Evolutionary conservation across 2,329 filamentous ascomycete species (phyloP).

Genomic region (Arthroderma sp.): DNA sequence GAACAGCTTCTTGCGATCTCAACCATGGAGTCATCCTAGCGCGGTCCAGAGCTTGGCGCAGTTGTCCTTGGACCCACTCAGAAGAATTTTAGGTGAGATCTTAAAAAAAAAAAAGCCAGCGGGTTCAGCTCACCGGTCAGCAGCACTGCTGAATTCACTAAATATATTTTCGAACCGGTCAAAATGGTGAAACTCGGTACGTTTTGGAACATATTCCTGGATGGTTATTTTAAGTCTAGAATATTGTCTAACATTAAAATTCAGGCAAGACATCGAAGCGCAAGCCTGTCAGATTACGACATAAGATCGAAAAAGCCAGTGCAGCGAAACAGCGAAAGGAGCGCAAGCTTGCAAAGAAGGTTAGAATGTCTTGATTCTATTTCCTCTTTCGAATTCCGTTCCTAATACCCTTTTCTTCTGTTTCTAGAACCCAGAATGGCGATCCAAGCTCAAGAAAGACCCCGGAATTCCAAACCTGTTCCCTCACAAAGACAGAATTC

Average conservation of each 20-base stretch:
- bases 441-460: constrained; percentile 89
- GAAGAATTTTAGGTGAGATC: too few species aligned
- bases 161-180: neutral
- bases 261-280: constrained; percentile 92
- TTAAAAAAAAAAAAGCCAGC: too few species aligned
- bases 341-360: constrained; percentile 77
- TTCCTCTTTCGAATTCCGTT: neutral
- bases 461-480: constrained; percentile 95
- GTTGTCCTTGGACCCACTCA: too few species aligned
- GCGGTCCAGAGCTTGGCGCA: too few species aligned
- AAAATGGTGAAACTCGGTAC: constrained; percentile 32
- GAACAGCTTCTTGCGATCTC: too few species aligned
- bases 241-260: neutral
- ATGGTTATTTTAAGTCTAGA: neutral
- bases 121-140: too few species aligned
- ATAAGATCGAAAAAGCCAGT: constrained; percentile 92
- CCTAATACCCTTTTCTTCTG: neutral
- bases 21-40: too few species aligned
- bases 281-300: constrained; percentile 70
- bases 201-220: neutral
- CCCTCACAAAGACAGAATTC: constrained; percentile 90
- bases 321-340: constrained; percentile 81
- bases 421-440: constrained; percentile 77
- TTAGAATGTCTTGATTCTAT: constrained; percentile 15
- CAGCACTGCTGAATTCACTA: too few species aligned